phyloP scores from a whole-genome alignment of 176 grass and related monocot species.

The Cocos nucifera region DNA sequence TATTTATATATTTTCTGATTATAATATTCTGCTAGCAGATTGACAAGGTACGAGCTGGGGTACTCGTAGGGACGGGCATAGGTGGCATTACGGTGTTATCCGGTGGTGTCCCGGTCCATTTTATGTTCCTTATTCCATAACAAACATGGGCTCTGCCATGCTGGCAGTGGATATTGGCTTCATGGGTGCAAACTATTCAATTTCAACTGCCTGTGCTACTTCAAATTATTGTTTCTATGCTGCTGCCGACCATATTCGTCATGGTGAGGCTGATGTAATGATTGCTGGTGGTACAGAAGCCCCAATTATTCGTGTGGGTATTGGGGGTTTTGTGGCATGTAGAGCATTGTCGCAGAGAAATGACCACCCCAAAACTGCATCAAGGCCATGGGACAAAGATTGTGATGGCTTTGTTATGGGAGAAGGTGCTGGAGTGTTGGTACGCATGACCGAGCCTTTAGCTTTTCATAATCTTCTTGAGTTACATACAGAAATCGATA shows the following conservation, averaged over 20 bases:
- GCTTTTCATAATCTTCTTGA: too few relatives aligned
- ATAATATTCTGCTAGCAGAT: conserved; percentile 26
- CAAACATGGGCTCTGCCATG: conserved; percentile 16
- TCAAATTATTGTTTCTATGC: conserved; percentile 58
- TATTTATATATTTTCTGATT: conserved; percentile 6
- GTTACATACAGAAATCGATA: too few relatives aligned
- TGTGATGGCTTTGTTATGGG: too few relatives aligned
- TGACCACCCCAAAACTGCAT: too few relatives aligned
- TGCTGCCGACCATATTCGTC: conserved; percentile 56
- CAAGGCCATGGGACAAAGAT: too few relatives aligned
- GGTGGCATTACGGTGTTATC: conserved; percentile 44
- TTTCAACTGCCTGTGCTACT: conserved; percentile 28
- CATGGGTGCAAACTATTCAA: too few relatives aligned
- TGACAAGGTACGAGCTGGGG: conserved; percentile 37
- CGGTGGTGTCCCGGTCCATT: conserved; percentile 35
- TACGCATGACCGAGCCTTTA: too few relatives aligned
- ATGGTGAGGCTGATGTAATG: conserved; percentile 58
- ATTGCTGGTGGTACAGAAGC: conserved; percentile 26
- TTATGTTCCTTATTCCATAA: conserved; percentile 51
- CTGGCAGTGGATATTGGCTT: too few relatives aligned
- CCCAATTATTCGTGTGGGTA: too few relatives aligned
- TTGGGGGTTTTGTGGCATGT: too few relatives aligned
- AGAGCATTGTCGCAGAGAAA: too few relatives aligned
- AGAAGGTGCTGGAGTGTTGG: too few relatives aligned
- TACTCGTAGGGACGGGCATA: conserved; percentile 60